Percentiles rank a stretch among this genome's conserved stretches.
Conservation (phyloP, 257 asterid species). For the Buddleja alternifolia region DNA sequence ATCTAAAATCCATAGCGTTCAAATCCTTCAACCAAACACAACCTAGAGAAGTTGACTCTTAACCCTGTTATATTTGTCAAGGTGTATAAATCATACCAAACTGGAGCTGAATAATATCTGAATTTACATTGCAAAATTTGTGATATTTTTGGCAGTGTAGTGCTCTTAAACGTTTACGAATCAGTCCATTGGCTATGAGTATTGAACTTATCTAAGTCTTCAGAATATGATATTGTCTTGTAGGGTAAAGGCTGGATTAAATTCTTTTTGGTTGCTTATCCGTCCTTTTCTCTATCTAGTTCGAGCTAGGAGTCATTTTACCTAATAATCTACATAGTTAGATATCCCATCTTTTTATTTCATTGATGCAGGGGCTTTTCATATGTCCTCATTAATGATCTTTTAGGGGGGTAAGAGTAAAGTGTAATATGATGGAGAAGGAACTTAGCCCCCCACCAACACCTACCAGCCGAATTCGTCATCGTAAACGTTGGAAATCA, state of each 20-base stretch:
- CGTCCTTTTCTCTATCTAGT: neutral
- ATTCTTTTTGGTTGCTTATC: neutral
- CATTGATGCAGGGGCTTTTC: constrained; percentile 24
- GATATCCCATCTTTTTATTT: neutral
- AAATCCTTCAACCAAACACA: no score
- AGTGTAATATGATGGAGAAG: constrained; percentile 40
- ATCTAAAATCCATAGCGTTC: no score
- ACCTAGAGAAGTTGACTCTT: neutral
- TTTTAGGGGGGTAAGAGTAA: constrained; percentile 7
- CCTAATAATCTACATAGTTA: neutral
- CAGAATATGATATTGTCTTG: neutral
- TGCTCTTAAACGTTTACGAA: no score
- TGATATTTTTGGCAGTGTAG: no score
- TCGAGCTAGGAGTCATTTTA: neutral
- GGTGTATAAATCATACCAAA: neutral
- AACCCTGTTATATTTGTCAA: neutral
- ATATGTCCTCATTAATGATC: constrained; percentile 5
- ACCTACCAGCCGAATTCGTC: constrained; percentile 48
- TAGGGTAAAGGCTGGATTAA: neutral
- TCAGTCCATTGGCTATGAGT: no score
- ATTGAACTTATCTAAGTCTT: no score
- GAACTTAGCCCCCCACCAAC: constrained; percentile 49
- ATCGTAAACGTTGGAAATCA: constrained; percentile 45
- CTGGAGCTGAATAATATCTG: neutral
- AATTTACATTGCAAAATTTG: neutral